A percentile compares a stretch with the other conserved stretches of the same genome.
phyloP scores from a whole-genome alignment of 768 basidiomycete species.

The Termitomyces sp. region DNA sequence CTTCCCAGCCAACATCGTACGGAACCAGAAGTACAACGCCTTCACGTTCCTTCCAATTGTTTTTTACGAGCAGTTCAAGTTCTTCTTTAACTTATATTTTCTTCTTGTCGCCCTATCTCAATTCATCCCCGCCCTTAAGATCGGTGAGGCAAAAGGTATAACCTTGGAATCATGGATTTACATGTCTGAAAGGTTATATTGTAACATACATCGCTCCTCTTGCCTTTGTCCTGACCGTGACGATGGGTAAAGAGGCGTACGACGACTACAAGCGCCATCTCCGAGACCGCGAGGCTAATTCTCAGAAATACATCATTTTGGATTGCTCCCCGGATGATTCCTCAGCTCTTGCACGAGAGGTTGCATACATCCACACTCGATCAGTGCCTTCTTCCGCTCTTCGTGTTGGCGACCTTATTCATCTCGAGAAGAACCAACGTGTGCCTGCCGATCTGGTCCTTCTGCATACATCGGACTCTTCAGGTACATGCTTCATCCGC shows the following conservation, averaged over 20 bases:
- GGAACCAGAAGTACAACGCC: slow-evolving; percentile 97
- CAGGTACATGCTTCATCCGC: slow-evolving; percentile 94
- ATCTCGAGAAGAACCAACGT: slow-evolving; percentile 94
- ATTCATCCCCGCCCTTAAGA: slow-evolving; percentile 93
- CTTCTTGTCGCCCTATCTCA: slow-evolving; percentile 94
- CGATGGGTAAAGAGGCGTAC: slow-evolving; percentile 98
- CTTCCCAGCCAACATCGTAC: slow-evolving; percentile 85
- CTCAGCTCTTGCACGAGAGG: slow-evolving; percentile 27
- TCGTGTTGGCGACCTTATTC: slow-evolving; percentile 85
- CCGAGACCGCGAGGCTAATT: slow-evolving; percentile 93
- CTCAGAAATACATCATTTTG: slow-evolving; percentile 83
- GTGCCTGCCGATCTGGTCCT: slow-evolving; percentile 94
- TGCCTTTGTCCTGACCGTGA: slow-evolving; percentile 90
- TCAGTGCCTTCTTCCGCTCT: slow-evolving; percentile 85
- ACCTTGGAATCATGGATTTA: background rate
- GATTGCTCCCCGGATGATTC: slow-evolving; percentile 39
- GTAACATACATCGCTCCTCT: slow-evolving; percentile 94
- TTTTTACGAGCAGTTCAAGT: slow-evolving; percentile 99
- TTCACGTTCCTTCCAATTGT: slow-evolving; percentile 97
- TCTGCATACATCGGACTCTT: slow-evolving; percentile 79
- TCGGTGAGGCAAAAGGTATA: slow-evolving; percentile 48
- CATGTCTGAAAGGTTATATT: slow-evolving; percentile 66
- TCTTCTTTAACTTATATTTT: slow-evolving; percentile 99
- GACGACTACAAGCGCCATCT: slow-evolving; percentile 95
- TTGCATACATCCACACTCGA: slow-evolving; percentile 43